Percentiles rank a stretch among this genome's conserved stretches.
Evolutionary conservation across 495 filamentous ascomycete species (phyloP).

Genomic region (Podospora comata): DNA sequence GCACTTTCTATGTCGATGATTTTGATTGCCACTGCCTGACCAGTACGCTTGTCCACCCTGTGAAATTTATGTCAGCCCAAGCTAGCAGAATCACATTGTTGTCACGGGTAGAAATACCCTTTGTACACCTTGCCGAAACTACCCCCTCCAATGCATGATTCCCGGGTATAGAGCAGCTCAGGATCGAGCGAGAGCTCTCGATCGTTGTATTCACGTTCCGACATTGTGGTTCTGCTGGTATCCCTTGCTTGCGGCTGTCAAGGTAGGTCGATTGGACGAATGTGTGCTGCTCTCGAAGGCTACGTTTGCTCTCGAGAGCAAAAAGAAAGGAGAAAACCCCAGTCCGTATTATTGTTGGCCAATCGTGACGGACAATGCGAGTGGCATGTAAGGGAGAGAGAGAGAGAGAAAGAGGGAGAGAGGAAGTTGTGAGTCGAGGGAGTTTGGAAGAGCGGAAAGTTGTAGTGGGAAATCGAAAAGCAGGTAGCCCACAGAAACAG

Average conservation of each 20-base stretch:
- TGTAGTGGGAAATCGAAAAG: not conserved
- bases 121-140: constrained; percentile 97
- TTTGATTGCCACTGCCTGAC: constrained; percentile 88
- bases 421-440: not conserved
- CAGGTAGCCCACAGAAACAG: not conserved
- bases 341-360: not conserved
- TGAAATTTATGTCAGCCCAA: constrained; percentile 28
- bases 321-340: not conserved
- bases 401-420: not conserved
- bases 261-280: not conserved
- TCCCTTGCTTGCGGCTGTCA: not conserved
- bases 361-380: not conserved
- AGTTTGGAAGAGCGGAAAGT: not conserved
- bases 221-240: constrained; percentile 27
- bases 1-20: constrained; percentile 97
- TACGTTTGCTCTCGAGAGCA: not conserved
- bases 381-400: not conserved
- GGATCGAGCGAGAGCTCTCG: constrained; percentile 62
- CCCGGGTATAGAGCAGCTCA: constrained; percentile 85
- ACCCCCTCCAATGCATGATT: constrained; percentile 88
- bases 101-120: constrained; percentile 55
- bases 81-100: not conserved
- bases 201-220: constrained; percentile 43
- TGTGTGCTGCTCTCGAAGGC: not conserved
- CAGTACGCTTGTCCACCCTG: constrained; percentile 80